Evolutionary conservation across 805 yeast species (phyloP), one percentile per base, ranked within the genome.

Genomic region (Metschnikowia lunata): DNA sequence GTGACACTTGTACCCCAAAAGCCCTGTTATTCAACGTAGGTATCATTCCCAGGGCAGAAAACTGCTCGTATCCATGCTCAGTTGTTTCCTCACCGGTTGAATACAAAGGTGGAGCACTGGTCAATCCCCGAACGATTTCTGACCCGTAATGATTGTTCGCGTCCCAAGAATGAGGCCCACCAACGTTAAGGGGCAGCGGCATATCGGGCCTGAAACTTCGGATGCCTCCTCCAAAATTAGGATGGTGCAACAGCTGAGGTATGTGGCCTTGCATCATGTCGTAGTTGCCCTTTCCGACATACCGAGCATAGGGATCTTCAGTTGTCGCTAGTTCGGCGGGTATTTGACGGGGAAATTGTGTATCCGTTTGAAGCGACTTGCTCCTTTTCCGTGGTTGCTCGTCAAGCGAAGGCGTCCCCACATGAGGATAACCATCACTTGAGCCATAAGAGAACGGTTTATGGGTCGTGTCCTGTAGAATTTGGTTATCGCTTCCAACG

Each of bases 1-100:
- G 47, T 3, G 47, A 32, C 18, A 44, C 40, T 30, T 44, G 47
- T 6, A 39, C 27, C 13, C 47, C 47, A 32, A 39, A 44, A 2
- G 47, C 47, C 15, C 38, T 10, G 18, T 44, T 44, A 32, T 36
- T 44, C 9, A 44, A 11, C 10, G 40, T 8, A n/a, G 31, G 37
- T 3, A 34, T 11, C 3, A 38, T 26, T 7, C 26, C 28, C n/a
- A 37, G 36, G 7, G 43, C 23, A 14, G 39, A 40, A 23, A 15
- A 44, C n/a, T 30, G 43, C 37, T 44, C 47, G 34, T 44, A 43
- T 13, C 39, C 39, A 14, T 5, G 11, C n/a, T 29, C 31, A 12
- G 31, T 12, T 12, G 31, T 10, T 10, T 29, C 31, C n/a, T 14
- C 31, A 5, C 23, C 23, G 23, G 23, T 18, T 18, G 23, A 18